Evolutionary conservation across 2,329 filamentous ascomycete species (phyloP), one percentile per base, ranked within the genome.

Genomic region (Colletotrichum zoysiae): DNA sequence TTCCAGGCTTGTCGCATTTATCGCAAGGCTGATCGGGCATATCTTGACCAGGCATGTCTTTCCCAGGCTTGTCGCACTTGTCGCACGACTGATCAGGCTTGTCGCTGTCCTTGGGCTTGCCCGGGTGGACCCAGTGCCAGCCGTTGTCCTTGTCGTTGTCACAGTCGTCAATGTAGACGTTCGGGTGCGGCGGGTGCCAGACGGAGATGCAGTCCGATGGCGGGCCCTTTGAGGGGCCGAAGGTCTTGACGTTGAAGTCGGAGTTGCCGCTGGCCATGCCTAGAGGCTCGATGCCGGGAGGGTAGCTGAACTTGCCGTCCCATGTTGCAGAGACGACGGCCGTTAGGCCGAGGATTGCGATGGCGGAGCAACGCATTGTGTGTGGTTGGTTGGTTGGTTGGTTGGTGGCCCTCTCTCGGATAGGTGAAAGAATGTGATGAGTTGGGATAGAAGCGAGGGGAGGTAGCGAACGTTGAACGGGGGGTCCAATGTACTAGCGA

Each of bases 61-160:
- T 5, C 6, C 16, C 44, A 1, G 58, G 58, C 58, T 50, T 63
- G 33, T 55, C 44, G 38, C 44, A 35, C 62, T 74, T 67, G 35
- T 63, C 46, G 61, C 64, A 53, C 42, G 46, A 48, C 59, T 73
- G 69, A 50, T 63, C 48, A 16, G 48, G 48, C 67, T 74, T 65
- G 26, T 63, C 40, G 58, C 57, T 44, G 59, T 38, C 56, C 55
- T 70, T 65, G 65, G 74, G 76, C 69, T 76, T 74, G 71, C 79
- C 79, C 51, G 78, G 78, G 72, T 79, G 79, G 51, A 81, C 79
- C 73, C 76, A 83, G 75, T 83, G 81, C 81, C 82, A 83, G 38
- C 74, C 76, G 44, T 78, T 53, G 23, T 76, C 74, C 42, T 72
- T 74, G 57, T 78, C 73, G 70, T 77, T 73, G 69, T 82, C 79